Conservation (phyloP, 305 asterid species). For the Rubia peregrina region DNA sequence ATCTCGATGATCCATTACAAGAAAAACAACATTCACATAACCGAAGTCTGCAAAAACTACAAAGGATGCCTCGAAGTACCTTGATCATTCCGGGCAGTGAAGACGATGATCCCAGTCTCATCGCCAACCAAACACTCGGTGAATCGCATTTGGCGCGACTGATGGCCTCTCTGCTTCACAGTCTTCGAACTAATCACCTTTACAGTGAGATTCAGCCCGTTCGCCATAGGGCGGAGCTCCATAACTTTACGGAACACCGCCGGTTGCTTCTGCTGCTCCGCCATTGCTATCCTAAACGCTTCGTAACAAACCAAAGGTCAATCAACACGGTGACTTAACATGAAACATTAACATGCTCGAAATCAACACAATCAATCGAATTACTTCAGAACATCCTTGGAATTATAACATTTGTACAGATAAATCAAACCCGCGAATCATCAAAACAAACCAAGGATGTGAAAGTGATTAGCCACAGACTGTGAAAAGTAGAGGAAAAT, state of each 20-base stretch:
- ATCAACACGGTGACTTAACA: not conserved
- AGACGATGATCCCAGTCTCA: slow-evolving; percentile 35
- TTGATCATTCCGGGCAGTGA: slow-evolving; percentile 39
- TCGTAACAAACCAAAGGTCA: not conserved
- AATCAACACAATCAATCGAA: not conserved
- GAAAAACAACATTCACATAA: not conserved
- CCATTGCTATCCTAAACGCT: slow-evolving; percentile 25
- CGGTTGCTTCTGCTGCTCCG: slow-evolving; percentile 32
- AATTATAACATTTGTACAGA: not conserved
- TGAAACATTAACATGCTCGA: not conserved
- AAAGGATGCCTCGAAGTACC: slow-evolving; percentile 16
- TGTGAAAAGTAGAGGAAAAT: not conserved
- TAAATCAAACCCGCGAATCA: not conserved
- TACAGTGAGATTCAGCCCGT: slow-evolving; percentile 31
- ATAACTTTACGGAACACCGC: slow-evolving; percentile 31
- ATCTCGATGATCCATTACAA: no score
- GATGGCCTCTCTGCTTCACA: slow-evolving; percentile 28
- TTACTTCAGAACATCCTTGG: not conserved
- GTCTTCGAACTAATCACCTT: slow-evolving; percentile 28
- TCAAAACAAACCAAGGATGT: not conserved
- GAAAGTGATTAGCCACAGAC: not conserved
- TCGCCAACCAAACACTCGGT: slow-evolving; percentile 40
- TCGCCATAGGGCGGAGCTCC: slow-evolving; percentile 34
- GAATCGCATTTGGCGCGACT: slow-evolving; percentile 28
- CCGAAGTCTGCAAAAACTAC: not conserved